These are phyloP conservation scores for Xylaria arbuscula DNA, from an alignment of 2,329 filamentous ascomycete genomes.

Conservation along the genomic window DNA sequence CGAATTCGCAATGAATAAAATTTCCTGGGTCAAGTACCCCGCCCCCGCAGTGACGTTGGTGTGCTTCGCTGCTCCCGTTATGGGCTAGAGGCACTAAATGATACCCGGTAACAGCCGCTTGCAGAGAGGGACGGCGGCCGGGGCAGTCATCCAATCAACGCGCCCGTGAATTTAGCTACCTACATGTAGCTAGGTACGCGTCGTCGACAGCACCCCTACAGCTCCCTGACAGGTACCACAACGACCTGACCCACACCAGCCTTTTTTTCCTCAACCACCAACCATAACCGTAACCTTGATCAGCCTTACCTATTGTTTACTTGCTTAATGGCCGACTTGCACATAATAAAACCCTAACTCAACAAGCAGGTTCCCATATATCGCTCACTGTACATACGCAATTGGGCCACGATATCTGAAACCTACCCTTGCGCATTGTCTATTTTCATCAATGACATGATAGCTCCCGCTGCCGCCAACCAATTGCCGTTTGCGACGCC, in stretches of 20 bases:
- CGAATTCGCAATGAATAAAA: background rate
- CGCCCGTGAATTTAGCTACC: conserved; percentile 6
- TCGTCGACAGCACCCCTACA: background rate
- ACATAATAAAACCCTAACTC: background rate
- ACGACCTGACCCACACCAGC: conserved; percentile 10
- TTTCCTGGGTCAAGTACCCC: conserved; percentile 28
- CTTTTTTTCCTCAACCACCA: conserved; percentile 18
- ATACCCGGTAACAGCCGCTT: background rate
- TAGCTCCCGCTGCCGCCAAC: background rate
- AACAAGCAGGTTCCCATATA: background rate
- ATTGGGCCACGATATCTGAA: background rate
- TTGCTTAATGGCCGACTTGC: conserved; percentile 6
- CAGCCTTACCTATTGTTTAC: conserved; percentile 12
- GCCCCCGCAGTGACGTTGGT: conserved; percentile 37
- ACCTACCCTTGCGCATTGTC: background rate
- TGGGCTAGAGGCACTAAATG: background rate
- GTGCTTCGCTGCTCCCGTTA: background rate
- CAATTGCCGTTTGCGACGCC: conserved; percentile 8
- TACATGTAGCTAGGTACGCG: conserved; percentile 19
- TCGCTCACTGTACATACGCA: background rate
- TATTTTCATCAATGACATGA: background rate
- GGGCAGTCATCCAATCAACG: conserved; percentile 22
- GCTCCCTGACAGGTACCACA: background rate
- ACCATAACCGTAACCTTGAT: conserved; percentile 2
- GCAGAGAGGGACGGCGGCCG: background rate